Percentiles rank a stretch among this genome's conserved stretches.
phyloP scores from a whole-genome alignment of 495 filamentous ascomycete genomes.

The Penicillium robsamsonii region DNA sequence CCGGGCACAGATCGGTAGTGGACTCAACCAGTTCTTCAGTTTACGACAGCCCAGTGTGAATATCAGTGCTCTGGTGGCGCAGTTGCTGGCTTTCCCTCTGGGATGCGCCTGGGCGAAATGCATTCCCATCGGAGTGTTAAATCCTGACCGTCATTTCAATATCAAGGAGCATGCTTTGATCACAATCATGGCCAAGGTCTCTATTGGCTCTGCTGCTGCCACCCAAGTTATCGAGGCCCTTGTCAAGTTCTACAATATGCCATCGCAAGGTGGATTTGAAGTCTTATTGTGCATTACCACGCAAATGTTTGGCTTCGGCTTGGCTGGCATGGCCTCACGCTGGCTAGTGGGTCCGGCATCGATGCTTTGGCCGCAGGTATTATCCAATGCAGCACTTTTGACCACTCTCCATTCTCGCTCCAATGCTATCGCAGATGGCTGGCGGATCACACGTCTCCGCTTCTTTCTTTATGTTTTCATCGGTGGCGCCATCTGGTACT shows the following conservation, averaged over 20 bases:
- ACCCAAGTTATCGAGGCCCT: conserved; percentile 69
- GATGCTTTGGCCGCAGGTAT: conserved; percentile 90
- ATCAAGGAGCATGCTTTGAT: conserved; percentile 79
- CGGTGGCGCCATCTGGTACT: conserved; percentile 71
- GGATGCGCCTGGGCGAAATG: conserved; percentile 58
- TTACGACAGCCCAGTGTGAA: conserved; percentile 58
- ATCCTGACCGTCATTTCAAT: conserved; percentile 72
- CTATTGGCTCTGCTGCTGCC: conserved; percentile 61
- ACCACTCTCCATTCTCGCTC: conserved; percentile 80
- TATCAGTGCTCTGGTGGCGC: conserved; percentile 65
- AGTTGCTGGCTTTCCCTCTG: conserved; percentile 68
- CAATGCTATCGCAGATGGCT: conserved; percentile 78
- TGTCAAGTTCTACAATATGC: conserved; percentile 64
- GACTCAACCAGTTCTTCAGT: conserved; percentile 72
- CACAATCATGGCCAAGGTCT: conserved; percentile 68
- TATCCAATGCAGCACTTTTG: conserved; percentile 86
- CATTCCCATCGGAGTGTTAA: conserved; percentile 56
- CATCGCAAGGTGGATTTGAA: conserved; percentile 66
- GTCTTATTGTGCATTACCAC: conserved; percentile 67
- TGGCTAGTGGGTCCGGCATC: conserved; percentile 70
- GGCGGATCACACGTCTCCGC: conserved; percentile 74
- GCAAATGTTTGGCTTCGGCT: conserved; percentile 70
- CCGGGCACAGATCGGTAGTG: conserved; percentile 52
- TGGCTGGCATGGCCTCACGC: conserved; percentile 60
- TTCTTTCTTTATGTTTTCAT: conserved; percentile 77